phyloP scores from a whole-genome alignment of 805 yeast species.

The Phaffomyces opuntiae region DNA sequence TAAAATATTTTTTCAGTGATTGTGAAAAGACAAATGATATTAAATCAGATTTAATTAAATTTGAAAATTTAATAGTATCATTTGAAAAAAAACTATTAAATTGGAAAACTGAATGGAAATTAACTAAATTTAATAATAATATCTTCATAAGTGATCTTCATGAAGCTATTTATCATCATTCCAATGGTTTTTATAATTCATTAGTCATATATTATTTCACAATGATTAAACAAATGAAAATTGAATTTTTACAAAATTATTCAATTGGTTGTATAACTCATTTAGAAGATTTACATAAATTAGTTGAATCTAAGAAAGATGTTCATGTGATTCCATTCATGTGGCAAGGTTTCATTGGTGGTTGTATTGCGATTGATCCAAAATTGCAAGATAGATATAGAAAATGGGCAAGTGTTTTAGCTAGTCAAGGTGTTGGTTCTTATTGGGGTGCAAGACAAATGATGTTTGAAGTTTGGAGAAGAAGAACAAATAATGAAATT shows the following conservation, averaged over 20 bases:
- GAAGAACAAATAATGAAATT: slow-evolving; percentile 52
- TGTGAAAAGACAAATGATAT: background rate
- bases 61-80: slow-evolving; percentile 17
- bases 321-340: slow-evolving; percentile 67
- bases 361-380: slow-evolving; percentile 62
- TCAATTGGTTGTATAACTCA: slow-evolving; percentile 57
- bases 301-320: slow-evolving; percentile 38
- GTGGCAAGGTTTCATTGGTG: slow-evolving; percentile 89
- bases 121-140: slow-evolving; percentile 28
- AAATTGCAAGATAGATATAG: slow-evolving; percentile 59
- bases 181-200: slow-evolving; percentile 70
- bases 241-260: slow-evolving; percentile 51
- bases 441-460: slow-evolving; percentile 84
- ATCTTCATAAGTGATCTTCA: slow-evolving; percentile 31
- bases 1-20: slow-evolving; percentile 40
- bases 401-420: slow-evolving; percentile 50
- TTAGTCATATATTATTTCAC: slow-evolving; percentile 65
- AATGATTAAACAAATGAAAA: slow-evolving; percentile 48
- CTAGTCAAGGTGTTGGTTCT: slow-evolving; percentile 59
- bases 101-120: slow-evolving; percentile 76
- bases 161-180: slow-evolving; percentile 74
- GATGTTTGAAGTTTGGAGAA: slow-evolving; percentile 79
- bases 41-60: slow-evolving; percentile 17
- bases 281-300: slow-evolving; percentile 51
- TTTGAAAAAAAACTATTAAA: slow-evolving; percentile 45